Conservation (phyloP, 2,329 filamentous ascomycete genomes). For the Clonostachys rosea region DNA sequence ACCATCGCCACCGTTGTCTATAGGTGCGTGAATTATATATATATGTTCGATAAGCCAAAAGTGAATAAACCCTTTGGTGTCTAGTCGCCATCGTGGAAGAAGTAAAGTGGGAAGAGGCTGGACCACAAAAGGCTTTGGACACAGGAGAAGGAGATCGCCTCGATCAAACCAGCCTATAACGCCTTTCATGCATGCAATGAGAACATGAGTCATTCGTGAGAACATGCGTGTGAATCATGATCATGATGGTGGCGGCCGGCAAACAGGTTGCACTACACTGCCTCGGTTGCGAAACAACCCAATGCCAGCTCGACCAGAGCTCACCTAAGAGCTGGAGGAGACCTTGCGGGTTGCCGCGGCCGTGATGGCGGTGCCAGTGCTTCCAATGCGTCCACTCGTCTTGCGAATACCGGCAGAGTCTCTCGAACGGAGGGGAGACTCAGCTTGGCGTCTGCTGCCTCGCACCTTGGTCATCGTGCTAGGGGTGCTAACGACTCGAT, state of each 20-base stretch:
- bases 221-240: conserved; percentile 2
- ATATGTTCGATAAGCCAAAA: too few relatives aligned
- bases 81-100: too few relatives aligned
- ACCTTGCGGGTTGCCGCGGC: conserved; percentile 48
- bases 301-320: neutral
- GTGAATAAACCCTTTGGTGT: too few relatives aligned
- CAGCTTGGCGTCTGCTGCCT: conserved; percentile 49
- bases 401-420: conserved; percentile 55
- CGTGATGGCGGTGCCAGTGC: conserved; percentile 40
- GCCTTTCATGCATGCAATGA: conserved; percentile 2
- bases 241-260: neutral
- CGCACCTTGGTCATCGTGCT: conserved; percentile 62
- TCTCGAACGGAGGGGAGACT: conserved; percentile 44
- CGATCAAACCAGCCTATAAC: conserved; percentile 1
- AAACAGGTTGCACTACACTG: neutral
- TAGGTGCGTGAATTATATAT: too few relatives aligned
- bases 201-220: conserved; percentile 1
- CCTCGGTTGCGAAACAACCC: neutral
- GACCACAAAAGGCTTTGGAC: too few relatives aligned
- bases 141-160: too few relatives aligned
- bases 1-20: too few relatives aligned
- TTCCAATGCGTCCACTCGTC: conserved; percentile 62
- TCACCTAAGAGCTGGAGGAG: conserved; percentile 18
- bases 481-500: conserved; percentile 47
- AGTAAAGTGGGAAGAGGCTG: too few relatives aligned